phyloP scores from a whole-genome alignment of 2,329 filamentous ascomycete genomes.

The Colletotrichum tropicale region DNA sequence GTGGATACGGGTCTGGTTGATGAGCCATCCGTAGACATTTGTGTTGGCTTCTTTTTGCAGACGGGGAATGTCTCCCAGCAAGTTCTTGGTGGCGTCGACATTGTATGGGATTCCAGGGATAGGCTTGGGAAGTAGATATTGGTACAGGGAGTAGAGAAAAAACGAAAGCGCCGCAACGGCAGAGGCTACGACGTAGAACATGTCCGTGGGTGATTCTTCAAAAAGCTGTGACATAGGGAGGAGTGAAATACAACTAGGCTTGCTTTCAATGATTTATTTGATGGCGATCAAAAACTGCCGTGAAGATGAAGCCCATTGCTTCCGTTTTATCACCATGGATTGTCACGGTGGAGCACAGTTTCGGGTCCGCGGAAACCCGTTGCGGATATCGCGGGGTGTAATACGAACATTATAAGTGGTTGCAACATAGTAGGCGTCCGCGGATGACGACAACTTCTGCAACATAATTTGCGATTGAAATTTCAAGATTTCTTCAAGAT shows the following conservation, averaged over 20 bases:
- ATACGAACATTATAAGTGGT: not conserved
- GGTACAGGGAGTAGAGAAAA: not conserved
- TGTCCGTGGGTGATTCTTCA: not conserved
- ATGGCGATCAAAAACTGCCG: not conserved
- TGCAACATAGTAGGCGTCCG: too few relatives aligned
- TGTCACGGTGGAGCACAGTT: not conserved
- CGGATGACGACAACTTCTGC: not conserved
- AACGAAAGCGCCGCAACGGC: not conserved
- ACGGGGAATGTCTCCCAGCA: not conserved
- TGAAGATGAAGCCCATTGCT: not conserved
- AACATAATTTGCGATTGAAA: not conserved
- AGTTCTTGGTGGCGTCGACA: not conserved
- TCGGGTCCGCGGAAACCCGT: not conserved
- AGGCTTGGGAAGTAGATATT: not conserved
- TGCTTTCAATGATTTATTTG: too few relatives aligned
- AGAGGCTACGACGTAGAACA: not conserved
- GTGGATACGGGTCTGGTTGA: not conserved
- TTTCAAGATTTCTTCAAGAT: not conserved
- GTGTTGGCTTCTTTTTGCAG: not conserved
- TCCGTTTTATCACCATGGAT: not conserved
- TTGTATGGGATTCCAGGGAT: not conserved
- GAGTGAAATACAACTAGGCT: too few relatives aligned
- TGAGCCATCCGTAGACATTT: not conserved
- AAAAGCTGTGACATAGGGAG: too few relatives aligned
- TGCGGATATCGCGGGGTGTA: not conserved